Evolutionary conservation across 495 filamentous ascomycete species (phyloP).

Genomic region (Neurospora africana): DNA sequence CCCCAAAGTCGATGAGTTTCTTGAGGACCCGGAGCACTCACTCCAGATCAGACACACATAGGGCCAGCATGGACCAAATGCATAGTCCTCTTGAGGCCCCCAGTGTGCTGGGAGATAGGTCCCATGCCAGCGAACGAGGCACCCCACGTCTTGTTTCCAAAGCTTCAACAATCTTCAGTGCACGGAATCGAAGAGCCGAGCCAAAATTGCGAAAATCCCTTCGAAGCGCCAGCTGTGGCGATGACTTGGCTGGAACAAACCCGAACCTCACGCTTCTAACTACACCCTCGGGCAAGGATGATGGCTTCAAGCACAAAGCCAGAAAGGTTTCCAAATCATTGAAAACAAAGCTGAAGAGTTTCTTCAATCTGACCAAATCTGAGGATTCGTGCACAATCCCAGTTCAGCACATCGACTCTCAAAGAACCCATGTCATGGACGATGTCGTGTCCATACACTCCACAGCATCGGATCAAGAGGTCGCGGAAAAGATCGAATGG

Average conservation of each 20-base stretch:
- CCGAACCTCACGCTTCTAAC: constrained; percentile 15
- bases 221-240: constrained; percentile 34
- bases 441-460: constrained; percentile 12
- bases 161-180: constrained; percentile 38
- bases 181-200: constrained; percentile 34
- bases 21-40: constrained; percentile 31
- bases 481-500: constrained; percentile 8
- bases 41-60: constrained; percentile 6
- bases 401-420: constrained; percentile 41
- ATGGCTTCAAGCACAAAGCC: constrained; percentile 39
- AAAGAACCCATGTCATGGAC: constrained; percentile 33
- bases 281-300: constrained; percentile 13
- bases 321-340: constrained; percentile 51
- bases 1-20: constrained; percentile 55
- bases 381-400: constrained; percentile 32
- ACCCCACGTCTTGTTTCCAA: constrained; percentile 23
- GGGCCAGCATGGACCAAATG: neutral
- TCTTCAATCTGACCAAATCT: constrained; percentile 41
- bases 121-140: neutral
- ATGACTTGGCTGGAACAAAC: constrained; percentile 7
- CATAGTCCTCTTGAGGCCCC: neutral
- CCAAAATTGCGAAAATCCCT: constrained; percentile 48
- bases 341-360: constrained; percentile 48
- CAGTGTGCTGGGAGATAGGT: constrained; percentile 1
- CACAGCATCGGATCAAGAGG: neutral